Conservation (phyloP, 2,329 filamentous ascomycete genomes). For the Exophiala oligosperma region DNA sequence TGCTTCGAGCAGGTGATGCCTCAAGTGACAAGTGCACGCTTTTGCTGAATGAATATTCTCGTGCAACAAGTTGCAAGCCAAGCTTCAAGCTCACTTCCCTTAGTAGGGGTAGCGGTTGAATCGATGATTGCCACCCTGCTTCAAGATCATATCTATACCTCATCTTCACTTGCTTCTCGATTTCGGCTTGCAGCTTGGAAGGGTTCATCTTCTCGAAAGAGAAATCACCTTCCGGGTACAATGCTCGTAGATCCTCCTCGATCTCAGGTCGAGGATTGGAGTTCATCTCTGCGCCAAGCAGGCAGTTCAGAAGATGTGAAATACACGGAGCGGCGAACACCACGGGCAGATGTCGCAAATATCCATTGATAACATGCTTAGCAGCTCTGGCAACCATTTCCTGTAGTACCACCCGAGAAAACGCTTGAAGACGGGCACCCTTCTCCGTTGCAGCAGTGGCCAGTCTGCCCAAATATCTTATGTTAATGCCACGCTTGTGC, state of each 20-base stretch:
- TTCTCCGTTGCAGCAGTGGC: constrained; percentile 67
- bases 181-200: constrained; percentile 65
- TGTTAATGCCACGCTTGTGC: constrained; percentile 96
- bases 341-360: constrained; percentile 76
- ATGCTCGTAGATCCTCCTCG: constrained; percentile 68
- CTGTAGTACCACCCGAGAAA: constrained; percentile 75
- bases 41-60: constrained; percentile 69
- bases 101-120: constrained; percentile 79
- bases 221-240: constrained; percentile 82
- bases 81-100: constrained; percentile 87
- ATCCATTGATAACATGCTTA: constrained; percentile 83
- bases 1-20: constrained; percentile 39
- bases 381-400: constrained; percentile 96
- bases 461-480: constrained; percentile 89
- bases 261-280: constrained; percentile 74
- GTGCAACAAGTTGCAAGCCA: constrained; percentile 82
- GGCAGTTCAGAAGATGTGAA: constrained; percentile 88
- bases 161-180: constrained; percentile 69
- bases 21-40: constrained; percentile 35
- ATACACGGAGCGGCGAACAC: constrained; percentile 78
- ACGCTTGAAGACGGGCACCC: constrained; percentile 71
- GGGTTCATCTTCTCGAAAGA: constrained; percentile 79
- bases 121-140: constrained; percentile 63
- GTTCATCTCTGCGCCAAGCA: constrained; percentile 77
- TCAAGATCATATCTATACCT: constrained; percentile 77